phyloP scores from a whole-genome alignment of 2,329 filamentous ascomycete genomes.

The Colletotrichum trifolii region DNA sequence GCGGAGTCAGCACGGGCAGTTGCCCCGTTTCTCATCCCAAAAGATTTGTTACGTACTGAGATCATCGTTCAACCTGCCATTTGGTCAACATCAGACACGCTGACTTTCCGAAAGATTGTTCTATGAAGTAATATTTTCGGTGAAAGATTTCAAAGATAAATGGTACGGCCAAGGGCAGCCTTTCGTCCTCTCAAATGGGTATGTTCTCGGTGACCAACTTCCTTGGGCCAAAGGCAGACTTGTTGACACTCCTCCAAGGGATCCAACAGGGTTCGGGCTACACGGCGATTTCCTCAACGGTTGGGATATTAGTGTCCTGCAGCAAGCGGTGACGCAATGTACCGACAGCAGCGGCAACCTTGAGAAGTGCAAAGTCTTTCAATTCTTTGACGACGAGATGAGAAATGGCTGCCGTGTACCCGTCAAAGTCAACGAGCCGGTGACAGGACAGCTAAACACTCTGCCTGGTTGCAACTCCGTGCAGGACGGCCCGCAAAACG shows the following conservation, averaged over 20 bases:
- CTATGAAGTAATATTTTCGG: constrained; percentile 70
- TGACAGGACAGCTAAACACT: constrained; percentile 54
- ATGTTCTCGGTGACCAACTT: constrained; percentile 3
- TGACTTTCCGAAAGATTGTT: constrained; percentile 51
- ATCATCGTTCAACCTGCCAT: background rate
- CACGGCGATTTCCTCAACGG: constrained; percentile 80
- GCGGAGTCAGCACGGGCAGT: constrained; percentile 54
- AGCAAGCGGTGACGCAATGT: constrained; percentile 75
- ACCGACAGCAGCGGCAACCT: constrained; percentile 68
- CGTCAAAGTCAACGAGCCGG: constrained; percentile 58
- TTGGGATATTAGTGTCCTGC: constrained; percentile 74
- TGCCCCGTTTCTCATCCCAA: constrained; percentile 64
- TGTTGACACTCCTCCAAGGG: constrained; percentile 52
- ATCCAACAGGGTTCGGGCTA: constrained; percentile 73
- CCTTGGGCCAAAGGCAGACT: background rate
- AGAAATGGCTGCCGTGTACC: constrained; percentile 61
- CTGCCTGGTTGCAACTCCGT: constrained; percentile 68
- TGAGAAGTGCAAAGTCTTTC: constrained; percentile 69
- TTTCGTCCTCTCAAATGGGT: constrained; percentile 75
- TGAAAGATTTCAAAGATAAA: constrained; percentile 59
- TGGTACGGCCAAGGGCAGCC: constrained; percentile 67
- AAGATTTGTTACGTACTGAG: constrained; percentile 59
- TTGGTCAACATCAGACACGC: background rate
- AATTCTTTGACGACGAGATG: constrained; percentile 52
- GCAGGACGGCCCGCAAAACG: constrained; percentile 43